phyloP scores from a whole-genome alignment of 1,139 yeast genomes.

The Diutina rugosa region DNA sequence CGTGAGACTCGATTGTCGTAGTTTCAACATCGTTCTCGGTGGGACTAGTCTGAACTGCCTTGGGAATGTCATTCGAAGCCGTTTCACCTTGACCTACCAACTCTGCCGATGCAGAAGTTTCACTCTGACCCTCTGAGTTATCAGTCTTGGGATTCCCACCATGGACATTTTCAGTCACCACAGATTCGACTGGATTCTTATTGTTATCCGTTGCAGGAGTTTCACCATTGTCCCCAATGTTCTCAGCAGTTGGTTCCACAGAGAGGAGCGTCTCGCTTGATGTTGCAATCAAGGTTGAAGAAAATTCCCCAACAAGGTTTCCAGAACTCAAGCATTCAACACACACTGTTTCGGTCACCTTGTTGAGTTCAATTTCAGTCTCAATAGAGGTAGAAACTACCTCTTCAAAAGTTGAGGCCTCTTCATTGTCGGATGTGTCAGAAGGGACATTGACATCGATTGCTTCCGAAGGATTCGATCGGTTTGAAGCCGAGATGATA shows the following conservation, averaged over 20 bases:
- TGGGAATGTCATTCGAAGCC: background rate
- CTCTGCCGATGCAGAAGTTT: background rate
- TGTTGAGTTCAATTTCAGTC: background rate
- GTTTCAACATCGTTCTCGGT: background rate
- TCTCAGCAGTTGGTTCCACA: too few relatives aligned
- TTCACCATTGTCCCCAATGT: too few relatives aligned
- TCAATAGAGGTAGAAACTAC: background rate
- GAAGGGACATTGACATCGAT: background rate
- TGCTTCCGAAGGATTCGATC: background rate
- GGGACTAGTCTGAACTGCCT: background rate
- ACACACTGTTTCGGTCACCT: background rate
- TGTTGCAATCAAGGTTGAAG: background rate
- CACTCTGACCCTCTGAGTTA: too few relatives aligned
- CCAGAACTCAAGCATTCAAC: background rate
- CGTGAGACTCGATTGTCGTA: background rate
- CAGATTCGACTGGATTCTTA: too few relatives aligned
- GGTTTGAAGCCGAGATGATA: background rate
- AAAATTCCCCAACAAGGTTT: background rate
- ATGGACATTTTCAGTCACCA: too few relatives aligned
- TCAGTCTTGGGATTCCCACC: too few relatives aligned
- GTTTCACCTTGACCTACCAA: background rate
- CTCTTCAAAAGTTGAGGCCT: background rate
- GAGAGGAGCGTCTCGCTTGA: too few relatives aligned
- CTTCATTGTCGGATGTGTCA: background rate
- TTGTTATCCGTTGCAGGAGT: too few relatives aligned